A percentile compares a stretch with the other conserved stretches of the same genome.
Evolutionary conservation across 2,329 filamentous ascomycete genomes (phyloP).

Genomic region (Trichophyton simii): DNA sequence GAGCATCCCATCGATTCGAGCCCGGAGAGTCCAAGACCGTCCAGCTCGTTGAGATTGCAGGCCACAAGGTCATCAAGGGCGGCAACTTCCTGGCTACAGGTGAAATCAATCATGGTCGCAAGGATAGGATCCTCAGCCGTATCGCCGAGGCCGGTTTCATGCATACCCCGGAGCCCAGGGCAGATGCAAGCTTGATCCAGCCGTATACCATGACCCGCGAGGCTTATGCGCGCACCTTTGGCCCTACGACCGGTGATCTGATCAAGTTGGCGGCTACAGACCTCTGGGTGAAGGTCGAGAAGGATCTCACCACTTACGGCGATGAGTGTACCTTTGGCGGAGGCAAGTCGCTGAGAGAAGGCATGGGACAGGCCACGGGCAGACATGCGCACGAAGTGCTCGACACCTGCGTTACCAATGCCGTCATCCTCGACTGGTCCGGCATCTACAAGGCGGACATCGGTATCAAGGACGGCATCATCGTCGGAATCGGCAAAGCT

Average conservation of each 20-base stretch:
- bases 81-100: conserved; percentile 73
- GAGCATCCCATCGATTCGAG: conserved; percentile 86
- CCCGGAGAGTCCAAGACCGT: conserved; percentile 87
- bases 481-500: conserved; percentile 83
- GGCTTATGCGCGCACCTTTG: conserved; percentile 80
- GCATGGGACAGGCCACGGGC: conserved; percentile 86
- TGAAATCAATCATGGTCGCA: conserved; percentile 50
- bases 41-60: conserved; percentile 76
- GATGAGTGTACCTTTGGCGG: conserved; percentile 94
- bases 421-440: conserved; percentile 76
- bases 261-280: conserved; percentile 72
- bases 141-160: conserved; percentile 65
- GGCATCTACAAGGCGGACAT: conserved; percentile 97
- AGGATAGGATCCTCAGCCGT: conserved; percentile 52
- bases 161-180: conserved; percentile 55
- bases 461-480: conserved; percentile 75
- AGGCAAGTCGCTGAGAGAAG: conserved; percentile 84
- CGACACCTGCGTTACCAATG: conserved; percentile 81
- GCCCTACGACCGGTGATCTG: conserved; percentile 78
- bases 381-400: conserved; percentile 58
- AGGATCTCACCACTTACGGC: conserved; percentile 70
- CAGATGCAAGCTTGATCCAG: conserved; percentile 45
- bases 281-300: conserved; percentile 82
- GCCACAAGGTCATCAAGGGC: conserved; percentile 64
- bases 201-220: conserved; percentile 60